Base-by-base conservation (phyloP, 306 rosid genomes). In the Datisca glomerata region DNA sequence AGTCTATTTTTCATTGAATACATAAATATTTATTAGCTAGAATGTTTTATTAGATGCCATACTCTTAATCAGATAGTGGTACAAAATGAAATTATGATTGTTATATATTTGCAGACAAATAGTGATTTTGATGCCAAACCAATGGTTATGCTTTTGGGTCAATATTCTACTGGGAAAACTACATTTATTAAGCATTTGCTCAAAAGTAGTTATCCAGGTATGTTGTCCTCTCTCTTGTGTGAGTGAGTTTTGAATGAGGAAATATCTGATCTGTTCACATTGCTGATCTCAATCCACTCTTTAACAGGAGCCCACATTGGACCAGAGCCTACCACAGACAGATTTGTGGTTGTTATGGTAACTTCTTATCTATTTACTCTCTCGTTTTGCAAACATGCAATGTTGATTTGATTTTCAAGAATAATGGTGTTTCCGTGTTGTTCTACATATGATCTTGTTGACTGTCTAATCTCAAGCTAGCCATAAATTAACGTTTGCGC, bases 291-390 rank as follows among this genome's bases (percentile, higher is more conserved):
- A 20, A 18, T 2, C 11, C 6, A 47, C 51, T 54, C n/a, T 29
- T 48, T 52, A 41, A 24, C 64, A 89, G 98, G 98, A 55, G 92
- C 98, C 64, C 95, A 89, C 65, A 89, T 89, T 61, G 98, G 98
- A 59, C 98, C 98, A 0, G 98, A 89, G 56, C 98, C 95, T 49
- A 89, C 98, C 36, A 89, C 98, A 0, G 98, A 89, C 69, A 80
- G 98, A 63, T 89, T 89, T 75, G 98, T 89, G 59, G 98, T 75
- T 45, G 92, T 89, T 48, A 89, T 89, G 98, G 98, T 89, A 80
- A 25, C 62, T 51, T 10, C 53, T 43, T 49, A 47, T 19, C 17
- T 18, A 27, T 33, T 45, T 50, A 18, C 23, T 37, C 15, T 66
- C 15, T 13, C 21, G 43, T 42, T 38, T 20, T 46, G 44, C 19